Evolutionary conservation across 192 early-diverging fungal species (phyloP).

Genomic region (Obelidium mucronatum): DNA sequence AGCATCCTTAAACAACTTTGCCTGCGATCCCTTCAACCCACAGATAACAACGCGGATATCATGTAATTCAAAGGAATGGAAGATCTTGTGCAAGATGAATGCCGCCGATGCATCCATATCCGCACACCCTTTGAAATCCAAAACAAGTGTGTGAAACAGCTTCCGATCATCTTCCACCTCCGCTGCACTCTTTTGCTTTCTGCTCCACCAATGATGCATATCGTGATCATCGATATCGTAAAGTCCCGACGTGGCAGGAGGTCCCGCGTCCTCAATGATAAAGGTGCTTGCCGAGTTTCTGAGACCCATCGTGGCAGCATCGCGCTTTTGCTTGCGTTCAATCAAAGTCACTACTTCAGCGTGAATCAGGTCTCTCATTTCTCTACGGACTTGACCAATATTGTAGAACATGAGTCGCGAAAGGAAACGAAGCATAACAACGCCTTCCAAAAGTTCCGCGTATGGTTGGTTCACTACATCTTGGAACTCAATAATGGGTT

Average conservation of each 20-base stretch:
- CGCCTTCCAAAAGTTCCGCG: constrained; percentile 36
- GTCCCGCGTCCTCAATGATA: too few relatives aligned
- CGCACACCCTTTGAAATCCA: background rate
- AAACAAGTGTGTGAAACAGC: background rate
- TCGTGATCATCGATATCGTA: background rate
- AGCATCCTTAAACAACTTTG: background rate
- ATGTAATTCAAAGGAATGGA: constrained; percentile 19
- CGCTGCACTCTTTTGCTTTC: too few relatives aligned
- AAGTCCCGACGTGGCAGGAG: background rate
- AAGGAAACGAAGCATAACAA: constrained; percentile 24
- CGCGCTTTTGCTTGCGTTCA: background rate
- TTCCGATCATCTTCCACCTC: background rate
- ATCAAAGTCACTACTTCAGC: background rate
- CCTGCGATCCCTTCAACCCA: background rate
- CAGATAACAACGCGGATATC: background rate
- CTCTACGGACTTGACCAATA: constrained; percentile 34
- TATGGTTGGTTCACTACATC: constrained; percentile 43
- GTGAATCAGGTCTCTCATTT: constrained; percentile 37
- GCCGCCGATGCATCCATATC: constrained; percentile 28
- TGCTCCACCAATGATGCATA: too few relatives aligned
- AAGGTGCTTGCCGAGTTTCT: too few relatives aligned
- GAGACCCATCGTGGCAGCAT: background rate
- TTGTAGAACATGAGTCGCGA: constrained; percentile 47
- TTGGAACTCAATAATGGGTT: background rate
- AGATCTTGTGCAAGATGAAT: constrained; percentile 26